Evolutionary conservation across 306 rosid species (phyloP), one percentile per base, ranked within the genome.

Genomic region (Sechiopsis laciniata): DNA sequence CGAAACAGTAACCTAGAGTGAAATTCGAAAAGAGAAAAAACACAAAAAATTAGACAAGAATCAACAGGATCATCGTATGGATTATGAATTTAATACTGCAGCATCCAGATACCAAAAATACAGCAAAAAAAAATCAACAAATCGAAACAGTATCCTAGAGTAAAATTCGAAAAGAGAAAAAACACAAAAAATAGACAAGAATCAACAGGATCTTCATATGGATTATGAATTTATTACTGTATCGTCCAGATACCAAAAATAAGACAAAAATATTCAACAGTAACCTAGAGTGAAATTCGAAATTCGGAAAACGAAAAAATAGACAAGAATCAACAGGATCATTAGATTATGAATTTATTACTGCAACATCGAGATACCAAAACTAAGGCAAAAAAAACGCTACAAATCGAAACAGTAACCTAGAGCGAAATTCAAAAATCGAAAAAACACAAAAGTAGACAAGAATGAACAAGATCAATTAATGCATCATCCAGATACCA

Each of bases 181-280:
- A 65, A 0, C 37, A 19, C 26, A 65, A 65, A 65, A 65, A 22
- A 64, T 50, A 68, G 42, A 45, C 8, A 2, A 22, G 53, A 70
- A 21, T 6, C 0, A 58, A 20, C 24, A 16, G 37, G 13, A 61
- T 2, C n/a, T n/a, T n/a, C 26, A 37, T 37, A 61, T 14, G 67
- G 67, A 61, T 61, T 29, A 16, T 10, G 3, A n/a, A 66, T 10
- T 5, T 37, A 37, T 37, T 37, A 32, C 37, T 88, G 85, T 13
- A 9, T 45, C n/a, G 74, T 26, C 55, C 26, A 55, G 21, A 64
- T 14, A 54, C 51, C 17, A 45, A 56, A 56, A 50, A 7, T 22
- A 21, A 40, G 19, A 5, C 37, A 32, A 32, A 32, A 32, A 32
- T 32, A 32, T 2, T 32, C 37, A 32, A 32, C 42, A 68, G 13